Base-by-base conservation (phyloP, 2,329 filamentous ascomycete genomes). In the Penicillium fuscoglaucum region DNA sequence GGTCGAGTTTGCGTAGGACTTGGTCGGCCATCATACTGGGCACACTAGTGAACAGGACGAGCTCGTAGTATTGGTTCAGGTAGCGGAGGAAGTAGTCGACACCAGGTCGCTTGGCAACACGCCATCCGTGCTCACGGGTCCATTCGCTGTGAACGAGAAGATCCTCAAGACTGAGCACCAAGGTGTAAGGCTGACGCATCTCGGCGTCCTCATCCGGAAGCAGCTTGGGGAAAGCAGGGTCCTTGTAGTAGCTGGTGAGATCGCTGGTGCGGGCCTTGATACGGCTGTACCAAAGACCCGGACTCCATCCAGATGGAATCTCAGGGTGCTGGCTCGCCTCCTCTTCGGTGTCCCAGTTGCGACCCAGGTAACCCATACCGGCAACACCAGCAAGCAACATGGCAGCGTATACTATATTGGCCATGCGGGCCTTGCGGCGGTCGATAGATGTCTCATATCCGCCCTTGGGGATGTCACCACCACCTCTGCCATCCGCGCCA, bases 1-100 rank as follows among this genome's bases (percentile, higher is more conserved):
- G 95, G 72, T 99, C 95, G 60, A 99, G 82, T 78, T 99, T 99
- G 70, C 91, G 87, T 65, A 97, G 86, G 52, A 99, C 84, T 26
- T 91, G 91, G 67, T 97, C 92, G 29, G 88, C 93, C 72, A 91
- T 89, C 70, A 87, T 87, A 70, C 87, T 91, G 0, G 93, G 92
- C 47, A 95, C 88, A 40, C 86, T 90, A 33, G 95, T 99, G 80
- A 98, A 99, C 64, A 99, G 86, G 52, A 98, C 95, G 55, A 99
- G 83, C 76, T 99, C 95, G 73, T 97, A 99, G 83, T 99, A 98
- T 76, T 97, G 93, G 77, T 90, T 93, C 49, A 99, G 84, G 76
- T 99, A 99, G 71, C 91, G 90, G 63, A 99, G 80, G 80, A 99
- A 99, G 80, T 99, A 99, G 79, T 99, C 95, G 61, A 96, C 85